Conservation (phyloP, 2,329 filamentous ascomycete species). For the Arthrobotrys sinensis region DNA sequence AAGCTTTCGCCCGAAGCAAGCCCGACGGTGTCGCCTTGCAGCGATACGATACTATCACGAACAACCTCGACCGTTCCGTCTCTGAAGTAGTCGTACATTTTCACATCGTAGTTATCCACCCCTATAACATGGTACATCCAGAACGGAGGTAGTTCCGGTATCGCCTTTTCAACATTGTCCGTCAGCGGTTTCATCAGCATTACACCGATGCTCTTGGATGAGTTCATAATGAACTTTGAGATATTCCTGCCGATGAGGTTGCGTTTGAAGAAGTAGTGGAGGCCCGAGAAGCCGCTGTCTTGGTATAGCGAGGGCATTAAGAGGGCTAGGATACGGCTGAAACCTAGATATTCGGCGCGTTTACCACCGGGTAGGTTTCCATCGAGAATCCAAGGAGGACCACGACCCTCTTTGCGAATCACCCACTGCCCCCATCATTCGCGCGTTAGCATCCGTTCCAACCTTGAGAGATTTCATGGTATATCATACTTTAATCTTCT, state of each 20-base stretch:
- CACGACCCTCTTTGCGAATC: slow-evolving; percentile 74
- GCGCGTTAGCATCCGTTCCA: neutral
- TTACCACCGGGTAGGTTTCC: slow-evolving; percentile 32
- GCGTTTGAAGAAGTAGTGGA: slow-evolving; percentile 59
- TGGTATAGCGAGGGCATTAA: slow-evolving; percentile 54
- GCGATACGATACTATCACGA: slow-evolving; percentile 30
- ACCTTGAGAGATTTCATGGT: neutral
- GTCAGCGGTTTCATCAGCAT: slow-evolving; percentile 44
- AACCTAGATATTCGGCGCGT: slow-evolving; percentile 46
- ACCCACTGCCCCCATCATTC: slow-evolving; percentile 67
- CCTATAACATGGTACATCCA: slow-evolving; percentile 61
- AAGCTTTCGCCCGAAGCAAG: slow-evolving; percentile 45
- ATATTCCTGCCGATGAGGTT: slow-evolving; percentile 47
- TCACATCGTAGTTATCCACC: slow-evolving; percentile 56
- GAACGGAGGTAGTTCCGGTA: slow-evolving; percentile 48
- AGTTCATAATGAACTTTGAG: slow-evolving; percentile 46
- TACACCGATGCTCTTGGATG: slow-evolving; percentile 28
- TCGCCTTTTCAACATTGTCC: slow-evolving; percentile 30
- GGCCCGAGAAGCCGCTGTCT: slow-evolving; percentile 53
- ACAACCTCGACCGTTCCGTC: slow-evolving; percentile 44
- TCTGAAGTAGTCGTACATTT: slow-evolving; percentile 49
- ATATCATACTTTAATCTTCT: slow-evolving; percentile 69
- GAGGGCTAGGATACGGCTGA: slow-evolving; percentile 40
- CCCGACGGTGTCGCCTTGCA: slow-evolving; percentile 32
- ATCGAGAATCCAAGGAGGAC: slow-evolving; percentile 72